phyloP scores from a whole-genome alignment of 108 stramenopile genomes.

The Skeletonema tropicum region DNA sequence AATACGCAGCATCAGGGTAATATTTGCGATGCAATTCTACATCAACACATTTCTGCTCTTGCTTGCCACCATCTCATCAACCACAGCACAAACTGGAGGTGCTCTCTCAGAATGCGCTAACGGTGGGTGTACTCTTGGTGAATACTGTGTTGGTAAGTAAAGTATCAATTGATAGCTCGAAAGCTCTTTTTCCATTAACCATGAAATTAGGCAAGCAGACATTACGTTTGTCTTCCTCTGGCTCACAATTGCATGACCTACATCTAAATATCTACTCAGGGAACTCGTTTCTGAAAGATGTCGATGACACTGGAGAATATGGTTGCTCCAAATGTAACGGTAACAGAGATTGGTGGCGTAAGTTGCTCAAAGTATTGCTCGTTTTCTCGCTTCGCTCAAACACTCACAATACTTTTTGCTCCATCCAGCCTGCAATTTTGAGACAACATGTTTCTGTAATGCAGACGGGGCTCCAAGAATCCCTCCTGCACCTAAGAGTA shows the following conservation, averaged over 20 bases:
- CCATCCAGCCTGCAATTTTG: constrained; percentile 55
- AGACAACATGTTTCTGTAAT: constrained; percentile 45
- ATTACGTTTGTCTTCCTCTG: too few relatives aligned
- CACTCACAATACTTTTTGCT: too few relatives aligned
- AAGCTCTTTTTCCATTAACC: constrained; percentile 19
- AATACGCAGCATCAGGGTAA: too few relatives aligned
- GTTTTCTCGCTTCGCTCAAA: too few relatives aligned
- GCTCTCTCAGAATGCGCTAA: constrained; percentile 44
- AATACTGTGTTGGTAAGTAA: constrained; percentile 20
- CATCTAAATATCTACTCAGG: background rate
- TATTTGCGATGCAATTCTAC: background rate
- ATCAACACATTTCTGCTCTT: background rate
- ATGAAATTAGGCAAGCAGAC: too few relatives aligned
- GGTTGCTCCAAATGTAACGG: constrained; percentile 34
- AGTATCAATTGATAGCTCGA: too few relatives aligned
- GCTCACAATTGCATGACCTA: constrained; percentile 11
- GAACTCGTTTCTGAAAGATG: constrained; percentile 1
- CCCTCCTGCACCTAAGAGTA: constrained; percentile 45
- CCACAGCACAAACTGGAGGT: constrained; percentile 6
- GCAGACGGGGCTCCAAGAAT: constrained; percentile 20
- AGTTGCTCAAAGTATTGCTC: too few relatives aligned
- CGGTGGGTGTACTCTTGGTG: constrained; percentile 40
- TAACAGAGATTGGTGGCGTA: constrained; percentile 45
- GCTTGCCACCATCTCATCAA: background rate
- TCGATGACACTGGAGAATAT: constrained; percentile 9